These are phyloP conservation scores for Crassisporium funariophilum DNA, from an alignment of 768 basidiomycete genomes.

Conservation along the genomic window DNA sequence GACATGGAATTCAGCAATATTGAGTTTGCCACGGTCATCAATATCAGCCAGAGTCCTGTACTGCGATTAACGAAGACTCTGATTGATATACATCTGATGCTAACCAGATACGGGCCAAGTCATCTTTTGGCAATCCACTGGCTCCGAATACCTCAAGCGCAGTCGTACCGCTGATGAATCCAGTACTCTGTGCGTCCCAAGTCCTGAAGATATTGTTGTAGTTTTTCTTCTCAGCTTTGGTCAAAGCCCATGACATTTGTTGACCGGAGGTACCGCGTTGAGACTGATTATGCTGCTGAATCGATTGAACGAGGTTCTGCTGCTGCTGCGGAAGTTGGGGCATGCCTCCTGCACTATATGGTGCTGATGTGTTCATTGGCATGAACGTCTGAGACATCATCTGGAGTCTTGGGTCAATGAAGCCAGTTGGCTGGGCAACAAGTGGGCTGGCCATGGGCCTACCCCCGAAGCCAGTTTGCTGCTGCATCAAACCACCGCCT, in stretches of 20 bases:
- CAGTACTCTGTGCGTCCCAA: constrained; percentile 84
- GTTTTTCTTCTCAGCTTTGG: constrained; percentile 90
- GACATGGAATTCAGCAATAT: constrained; percentile 94
- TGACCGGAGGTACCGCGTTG: constrained; percentile 65
- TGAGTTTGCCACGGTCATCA: constrained; percentile 93
- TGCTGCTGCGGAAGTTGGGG: constrained; percentile 73
- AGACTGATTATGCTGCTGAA: constrained; percentile 84
- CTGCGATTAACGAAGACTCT: constrained; percentile 6
- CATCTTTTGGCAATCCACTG: constrained; percentile 86
- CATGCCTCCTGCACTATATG: constrained; percentile 57
- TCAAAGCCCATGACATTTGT: constrained; percentile 83
- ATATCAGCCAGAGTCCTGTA: constrained; percentile 88
- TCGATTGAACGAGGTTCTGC: constrained; percentile 76
- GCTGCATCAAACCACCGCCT: constrained; percentile 45
- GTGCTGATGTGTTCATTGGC: constrained; percentile 68
- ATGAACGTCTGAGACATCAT: constrained; percentile 94
- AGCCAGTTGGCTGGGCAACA: constrained; percentile 78
- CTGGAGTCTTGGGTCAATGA: constrained; percentile 77
- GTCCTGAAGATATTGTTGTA: constrained; percentile 96
- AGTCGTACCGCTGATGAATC: constrained; percentile 83
- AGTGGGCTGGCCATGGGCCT: constrained; percentile 44
- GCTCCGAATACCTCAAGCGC: constrained; percentile 94
- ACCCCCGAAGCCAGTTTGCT: constrained; percentile 62
- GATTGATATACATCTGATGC: constrained; percentile 25
- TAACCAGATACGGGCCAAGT: constrained; percentile 92